These are phyloP conservation scores for Leishmania guyanensis DNA, from an alignment of 208 protist species.

Conservation along the genomic window DNA sequence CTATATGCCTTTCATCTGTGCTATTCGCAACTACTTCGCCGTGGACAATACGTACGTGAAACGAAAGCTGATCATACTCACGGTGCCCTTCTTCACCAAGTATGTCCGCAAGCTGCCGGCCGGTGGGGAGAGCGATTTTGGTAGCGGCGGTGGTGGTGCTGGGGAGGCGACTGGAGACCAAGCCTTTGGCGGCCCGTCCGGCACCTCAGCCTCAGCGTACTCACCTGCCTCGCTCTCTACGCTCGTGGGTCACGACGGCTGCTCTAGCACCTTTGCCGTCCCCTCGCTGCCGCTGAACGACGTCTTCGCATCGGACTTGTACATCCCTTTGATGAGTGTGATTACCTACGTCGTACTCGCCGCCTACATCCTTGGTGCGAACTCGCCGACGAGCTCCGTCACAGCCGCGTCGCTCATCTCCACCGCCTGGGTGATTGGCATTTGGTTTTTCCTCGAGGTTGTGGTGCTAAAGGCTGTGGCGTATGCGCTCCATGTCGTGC, in stretches of 20 bases:
- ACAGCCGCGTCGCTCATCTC: conserved; percentile 61
- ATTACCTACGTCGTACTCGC: conserved; percentile 82
- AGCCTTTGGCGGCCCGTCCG: conserved; percentile 23
- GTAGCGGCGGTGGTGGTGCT: conserved; percentile 1
- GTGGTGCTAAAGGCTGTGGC: conserved; percentile 42
- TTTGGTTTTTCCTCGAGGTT: conserved; percentile 63
- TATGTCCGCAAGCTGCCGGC: conserved; percentile 14
- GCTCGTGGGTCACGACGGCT: conserved; percentile 3
- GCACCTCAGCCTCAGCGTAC: conserved; percentile 12
- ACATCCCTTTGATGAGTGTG: conserved; percentile 84
- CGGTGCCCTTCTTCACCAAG: conserved; percentile 72
- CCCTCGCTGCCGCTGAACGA: conserved; percentile 52
- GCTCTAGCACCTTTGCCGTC: conserved; percentile 6
- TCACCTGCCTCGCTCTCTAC: neutral
- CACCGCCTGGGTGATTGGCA: conserved; percentile 48
- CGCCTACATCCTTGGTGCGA: conserved; percentile 57
- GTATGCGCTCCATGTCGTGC: conserved; percentile 52
- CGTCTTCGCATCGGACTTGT: conserved; percentile 70
- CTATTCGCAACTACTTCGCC: conserved; percentile 65
- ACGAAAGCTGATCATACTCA: conserved; percentile 65
- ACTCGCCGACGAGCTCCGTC: conserved; percentile 37
- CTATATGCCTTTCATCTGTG: conserved; percentile 63
- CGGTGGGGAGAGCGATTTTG: conserved; percentile 23
- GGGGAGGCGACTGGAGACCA: conserved; percentile 21
- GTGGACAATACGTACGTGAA: conserved; percentile 85